phyloP scores from a whole-genome alignment of 2,329 filamentous ascomycete species.

The Sporothrix euskadiensis region DNA sequence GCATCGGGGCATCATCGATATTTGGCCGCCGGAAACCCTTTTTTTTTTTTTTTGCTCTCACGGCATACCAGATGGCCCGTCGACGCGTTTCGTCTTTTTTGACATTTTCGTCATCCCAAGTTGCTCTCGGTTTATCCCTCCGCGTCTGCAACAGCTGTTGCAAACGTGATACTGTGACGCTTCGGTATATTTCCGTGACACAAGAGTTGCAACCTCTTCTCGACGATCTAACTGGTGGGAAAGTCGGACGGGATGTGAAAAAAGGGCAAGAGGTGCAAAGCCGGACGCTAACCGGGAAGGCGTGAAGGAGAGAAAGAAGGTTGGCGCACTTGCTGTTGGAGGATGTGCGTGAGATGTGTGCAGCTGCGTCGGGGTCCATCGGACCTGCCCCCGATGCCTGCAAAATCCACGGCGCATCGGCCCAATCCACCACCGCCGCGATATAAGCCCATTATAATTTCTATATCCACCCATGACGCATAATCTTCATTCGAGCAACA shows the following conservation, averaged over 20 bases:
- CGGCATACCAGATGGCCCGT: not conserved
- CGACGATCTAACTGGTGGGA: not conserved
- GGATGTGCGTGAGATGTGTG: not conserved
- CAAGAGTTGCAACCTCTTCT: not conserved
- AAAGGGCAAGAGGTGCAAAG: not conserved
- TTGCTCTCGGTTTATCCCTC: not conserved
- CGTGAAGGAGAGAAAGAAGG: not conserved
- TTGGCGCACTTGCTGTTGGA: not conserved
- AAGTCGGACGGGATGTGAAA: not conserved
- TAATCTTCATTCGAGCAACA: not conserved
- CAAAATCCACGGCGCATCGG: constrained; percentile 19
- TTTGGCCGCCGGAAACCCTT: not conserved
- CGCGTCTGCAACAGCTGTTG: not conserved
- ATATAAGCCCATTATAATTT: not conserved
- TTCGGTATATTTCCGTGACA: not conserved
- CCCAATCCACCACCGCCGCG: constrained; percentile 17
- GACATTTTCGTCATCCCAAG: not conserved
- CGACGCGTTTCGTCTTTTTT: too few species aligned
- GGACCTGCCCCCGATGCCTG: not conserved
- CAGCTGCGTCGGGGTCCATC: not conserved
- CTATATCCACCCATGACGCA: constrained; percentile 15
- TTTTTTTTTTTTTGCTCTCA: not conserved
- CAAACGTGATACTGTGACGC: not conserved
- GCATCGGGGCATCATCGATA: not conserved
- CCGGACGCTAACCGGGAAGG: not conserved